A percentile compares a stretch with the other conserved stretches of the same genome.
These are phyloP conservation scores for Fusarium virguliforme DNA, from an alignment of 2,329 filamentous ascomycete species.

Conservation along the genomic window DNA sequence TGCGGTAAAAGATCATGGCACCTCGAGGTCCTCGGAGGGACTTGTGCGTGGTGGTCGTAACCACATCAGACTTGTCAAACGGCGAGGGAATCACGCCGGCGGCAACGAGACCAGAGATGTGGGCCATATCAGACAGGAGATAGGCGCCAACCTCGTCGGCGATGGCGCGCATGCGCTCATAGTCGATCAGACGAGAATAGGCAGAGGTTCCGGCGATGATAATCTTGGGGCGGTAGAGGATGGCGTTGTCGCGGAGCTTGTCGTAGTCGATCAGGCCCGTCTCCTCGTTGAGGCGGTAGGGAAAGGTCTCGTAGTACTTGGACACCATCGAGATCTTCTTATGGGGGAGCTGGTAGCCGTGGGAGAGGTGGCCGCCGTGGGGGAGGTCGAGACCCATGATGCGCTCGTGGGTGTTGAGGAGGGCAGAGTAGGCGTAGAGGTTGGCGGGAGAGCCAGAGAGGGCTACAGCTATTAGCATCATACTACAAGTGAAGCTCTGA, in stretches of 20 bases:
- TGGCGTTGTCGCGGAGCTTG: constrained; percentile 86
- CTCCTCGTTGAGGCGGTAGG: constrained; percentile 89
- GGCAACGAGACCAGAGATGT: constrained; percentile 93
- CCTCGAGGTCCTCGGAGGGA: constrained; percentile 93
- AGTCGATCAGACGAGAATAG: constrained; percentile 95
- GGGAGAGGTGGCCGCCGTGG: constrained; percentile 93
- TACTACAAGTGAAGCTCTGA: neutral
- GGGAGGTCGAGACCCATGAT: constrained; percentile 97
- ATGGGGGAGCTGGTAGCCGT: constrained; percentile 93
- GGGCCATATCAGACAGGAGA: constrained; percentile 93
- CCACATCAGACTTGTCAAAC: constrained; percentile 89
- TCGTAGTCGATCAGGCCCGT: constrained; percentile 95
- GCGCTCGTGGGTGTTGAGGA: constrained; percentile 91
- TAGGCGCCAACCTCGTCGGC: constrained; percentile 91
- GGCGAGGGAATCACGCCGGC: constrained; percentile 90
- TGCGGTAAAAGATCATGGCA: constrained; percentile 98
- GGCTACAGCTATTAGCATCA: constrained; percentile 62
- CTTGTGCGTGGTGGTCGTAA: constrained; percentile 99
- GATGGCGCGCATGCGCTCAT: constrained; percentile 88
- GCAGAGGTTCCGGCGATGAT: constrained; percentile 94
- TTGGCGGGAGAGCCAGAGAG: constrained; percentile 82
- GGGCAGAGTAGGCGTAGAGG: constrained; percentile 91
- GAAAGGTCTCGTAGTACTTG: constrained; percentile 97
- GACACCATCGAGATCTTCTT: constrained; percentile 96
- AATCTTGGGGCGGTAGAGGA: constrained; percentile 92